phyloP scores from a whole-genome alignment of 2,329 filamentous ascomycete genomes.

The Stromatinia cepivora region DNA sequence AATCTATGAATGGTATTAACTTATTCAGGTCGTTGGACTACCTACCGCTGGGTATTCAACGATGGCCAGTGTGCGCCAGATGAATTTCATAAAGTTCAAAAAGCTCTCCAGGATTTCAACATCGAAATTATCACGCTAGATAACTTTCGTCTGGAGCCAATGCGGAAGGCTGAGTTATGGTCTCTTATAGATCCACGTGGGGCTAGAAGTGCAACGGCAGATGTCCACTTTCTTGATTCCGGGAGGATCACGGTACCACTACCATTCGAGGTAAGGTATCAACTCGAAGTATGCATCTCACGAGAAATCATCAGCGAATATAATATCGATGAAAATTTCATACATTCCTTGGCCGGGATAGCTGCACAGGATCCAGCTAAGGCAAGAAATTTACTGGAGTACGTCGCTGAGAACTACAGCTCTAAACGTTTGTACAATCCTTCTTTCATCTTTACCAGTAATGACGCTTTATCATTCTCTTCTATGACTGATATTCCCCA shows the following conservation, averaged over 20 bases:
- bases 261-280: conserved; percentile 76
- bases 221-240: conserved; percentile 30
- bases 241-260: conserved; percentile 46
- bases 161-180: conserved; percentile 46
- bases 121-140: conserved; percentile 52
- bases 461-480: conserved; percentile 50
- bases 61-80: conserved; percentile 34
- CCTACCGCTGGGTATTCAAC: conserved; percentile 54
- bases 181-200: conserved; percentile 42
- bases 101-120: conserved; percentile 68
- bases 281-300: conserved; percentile 92
- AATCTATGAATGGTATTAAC: conserved; percentile 20
- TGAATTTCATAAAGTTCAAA: conserved; percentile 30
- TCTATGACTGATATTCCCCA: conserved; percentile 58
- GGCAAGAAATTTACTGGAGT: conserved; percentile 71
- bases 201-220: conserved; percentile 25
- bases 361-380: conserved; percentile 46
- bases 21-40: conserved; percentile 59
- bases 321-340: conserved; percentile 66
- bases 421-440: conserved; percentile 63
- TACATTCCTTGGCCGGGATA: conserved; percentile 58
- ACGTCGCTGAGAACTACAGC: conserved; percentile 62
- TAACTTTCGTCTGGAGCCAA: conserved; percentile 46
- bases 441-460: conserved; percentile 66
- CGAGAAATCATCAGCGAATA: conserved; percentile 74